Evolutionary conservation across 805 yeast species (phyloP).

Genomic region (Schizosaccharomyces osmophilus): DNA sequence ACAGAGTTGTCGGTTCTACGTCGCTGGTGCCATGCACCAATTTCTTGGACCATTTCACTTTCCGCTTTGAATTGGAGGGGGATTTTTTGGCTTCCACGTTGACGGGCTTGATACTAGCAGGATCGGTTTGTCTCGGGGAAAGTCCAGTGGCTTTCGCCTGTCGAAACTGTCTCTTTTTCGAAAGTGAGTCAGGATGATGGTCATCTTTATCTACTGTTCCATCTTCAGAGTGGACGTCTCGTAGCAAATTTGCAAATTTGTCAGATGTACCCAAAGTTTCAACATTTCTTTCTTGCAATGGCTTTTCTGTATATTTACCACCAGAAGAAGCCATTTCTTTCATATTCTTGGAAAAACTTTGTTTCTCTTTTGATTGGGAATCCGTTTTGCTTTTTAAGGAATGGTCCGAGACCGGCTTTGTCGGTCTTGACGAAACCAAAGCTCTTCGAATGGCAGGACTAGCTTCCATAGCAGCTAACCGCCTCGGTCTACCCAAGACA

Average conservation of each 20-base stretch:
- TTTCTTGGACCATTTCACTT: background rate
- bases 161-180: background rate
- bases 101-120: background rate
- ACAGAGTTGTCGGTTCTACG: background rate
- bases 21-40: background rate
- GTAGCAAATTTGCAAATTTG: too few relatives aligned
- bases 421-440: background rate
- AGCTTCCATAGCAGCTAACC: background rate
- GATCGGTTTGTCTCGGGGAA: background rate
- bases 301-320: background rate
- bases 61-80: background rate
- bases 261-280: background rate
- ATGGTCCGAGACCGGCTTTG: background rate
- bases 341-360: background rate
- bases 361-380: background rate
- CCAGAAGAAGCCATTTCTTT: background rate
- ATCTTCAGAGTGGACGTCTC: too few relatives aligned
- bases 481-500: background rate
- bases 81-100: background rate
- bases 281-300: background rate
- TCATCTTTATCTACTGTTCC: background rate
- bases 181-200: background rate
- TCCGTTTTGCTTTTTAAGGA: background rate
- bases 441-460: background rate
- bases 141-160: background rate